phyloP scores from a whole-genome alignment of 352 stramenopile genomes.

The Globisporangium mamillatum region DNA sequence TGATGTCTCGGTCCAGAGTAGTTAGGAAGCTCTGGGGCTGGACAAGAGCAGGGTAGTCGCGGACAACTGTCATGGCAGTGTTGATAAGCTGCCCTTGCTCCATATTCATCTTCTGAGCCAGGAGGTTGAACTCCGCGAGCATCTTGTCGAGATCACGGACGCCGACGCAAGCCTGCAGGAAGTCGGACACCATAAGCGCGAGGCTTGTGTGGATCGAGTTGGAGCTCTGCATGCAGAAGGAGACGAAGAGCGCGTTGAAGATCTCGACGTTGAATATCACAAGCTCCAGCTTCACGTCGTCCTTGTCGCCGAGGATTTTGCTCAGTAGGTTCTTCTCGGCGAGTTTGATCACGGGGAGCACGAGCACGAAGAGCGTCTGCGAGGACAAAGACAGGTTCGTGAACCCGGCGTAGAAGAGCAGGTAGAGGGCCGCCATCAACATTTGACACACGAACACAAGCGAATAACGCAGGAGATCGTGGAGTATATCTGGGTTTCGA shows the following conservation, averaged over 20 bases:
- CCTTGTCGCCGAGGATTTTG: background rate
- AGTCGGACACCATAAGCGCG: background rate
- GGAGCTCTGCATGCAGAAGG: background rate
- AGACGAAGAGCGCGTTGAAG: background rate
- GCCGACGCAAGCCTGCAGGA: background rate
- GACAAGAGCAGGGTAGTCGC: too few relatives aligned
- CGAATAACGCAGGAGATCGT: background rate
- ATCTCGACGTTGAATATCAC: background rate
- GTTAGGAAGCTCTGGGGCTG: too few relatives aligned
- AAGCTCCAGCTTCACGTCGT: too few relatives aligned
- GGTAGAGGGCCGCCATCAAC: conserved; percentile 14
- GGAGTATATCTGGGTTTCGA: background rate
- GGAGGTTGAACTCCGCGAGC: background rate
- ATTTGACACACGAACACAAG: conserved; percentile 1
- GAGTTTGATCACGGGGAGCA: background rate
- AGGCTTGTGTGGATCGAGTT: background rate
- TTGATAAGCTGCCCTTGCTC: too few relatives aligned
- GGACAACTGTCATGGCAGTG: too few relatives aligned
- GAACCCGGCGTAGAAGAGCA: conserved; percentile 20
- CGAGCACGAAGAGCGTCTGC: conserved; percentile 12
- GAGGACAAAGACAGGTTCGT: conserved; percentile 9
- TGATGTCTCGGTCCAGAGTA: too few relatives aligned
- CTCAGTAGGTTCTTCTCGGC: background rate
- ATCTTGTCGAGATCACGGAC: background rate
- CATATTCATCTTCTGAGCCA: too few relatives aligned